These are phyloP conservation scores for Geum urbanum DNA, from an alignment of 306 rosid species.

Conservation along the genomic window DNA sequence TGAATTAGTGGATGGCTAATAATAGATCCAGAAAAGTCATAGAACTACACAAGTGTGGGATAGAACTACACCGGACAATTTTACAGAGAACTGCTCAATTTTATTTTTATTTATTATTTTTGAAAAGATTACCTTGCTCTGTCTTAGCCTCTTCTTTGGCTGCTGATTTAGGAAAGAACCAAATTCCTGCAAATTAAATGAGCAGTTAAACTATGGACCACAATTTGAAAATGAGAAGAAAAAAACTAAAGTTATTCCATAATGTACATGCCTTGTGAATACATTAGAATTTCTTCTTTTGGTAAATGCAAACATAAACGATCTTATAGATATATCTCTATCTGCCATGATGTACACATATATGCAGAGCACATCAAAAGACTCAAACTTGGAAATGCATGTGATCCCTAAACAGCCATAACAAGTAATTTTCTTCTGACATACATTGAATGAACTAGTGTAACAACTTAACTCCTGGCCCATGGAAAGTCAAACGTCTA, in stretches of 20 bases:
- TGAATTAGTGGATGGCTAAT: not conserved
- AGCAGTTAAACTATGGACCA: constrained; percentile 3
- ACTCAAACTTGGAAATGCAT: too few relatives aligned
- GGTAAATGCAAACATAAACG: not conserved
- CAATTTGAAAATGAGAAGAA: not conserved
- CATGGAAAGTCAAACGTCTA: not conserved
- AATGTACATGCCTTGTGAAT: not conserved
- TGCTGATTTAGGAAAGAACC: constrained; percentile 33
- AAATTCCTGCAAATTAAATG: constrained; percentile 40
- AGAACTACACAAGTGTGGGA: not conserved
- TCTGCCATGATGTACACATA: not conserved
- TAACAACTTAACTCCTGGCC: not conserved
- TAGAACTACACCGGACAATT: not conserved
- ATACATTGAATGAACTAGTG: not conserved
- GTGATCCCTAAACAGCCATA: not conserved
- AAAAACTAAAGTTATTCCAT: not conserved
- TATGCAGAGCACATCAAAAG: not conserved
- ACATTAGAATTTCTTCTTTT: not conserved
- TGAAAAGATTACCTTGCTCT: constrained; percentile 34
- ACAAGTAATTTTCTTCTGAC: not conserved
- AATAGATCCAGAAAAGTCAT: not conserved
- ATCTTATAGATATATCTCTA: not conserved
- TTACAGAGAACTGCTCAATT: not conserved
- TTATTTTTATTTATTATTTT: not conserved
- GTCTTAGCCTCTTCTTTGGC: not conserved